Base-by-base conservation (phyloP, 139 green algal genomes). In the Dunaliella sp. region DNA sequence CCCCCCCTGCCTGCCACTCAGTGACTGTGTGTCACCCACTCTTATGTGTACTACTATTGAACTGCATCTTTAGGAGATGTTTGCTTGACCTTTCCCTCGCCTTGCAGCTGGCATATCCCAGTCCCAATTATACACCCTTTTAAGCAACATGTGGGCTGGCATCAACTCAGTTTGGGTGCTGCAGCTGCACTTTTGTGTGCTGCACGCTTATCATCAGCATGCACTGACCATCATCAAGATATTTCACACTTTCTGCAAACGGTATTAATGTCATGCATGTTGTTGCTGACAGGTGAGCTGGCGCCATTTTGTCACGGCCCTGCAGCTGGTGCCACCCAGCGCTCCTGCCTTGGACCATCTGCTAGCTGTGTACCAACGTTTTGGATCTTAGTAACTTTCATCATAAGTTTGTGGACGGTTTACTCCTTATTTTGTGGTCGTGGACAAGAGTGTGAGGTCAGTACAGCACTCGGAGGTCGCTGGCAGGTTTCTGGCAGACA, bases 321-420 rank as follows among this genome's bases (percentile, higher is more conserved):
- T 38, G 77, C 31, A 37, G n/a, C 77, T 81, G 31, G 77, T 81
- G 28, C n/a, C 34, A 3, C 77, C 77, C 77, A 81, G 77, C 33
- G 31, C 77, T 21, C 32, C 30, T 31, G 1, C 77, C 33, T 48
- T 2, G 3, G 32, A 30, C 3, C 77, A 48, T 22, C 28, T 81
- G 77, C 32, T 38, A 24, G 16, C 38, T 26, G 77, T 81, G 2
- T 81, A 81, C 77, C 31, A 38, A 31, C 77, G 33, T 38, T 81
- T 81, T 81, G 77, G n/a, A 38, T n/a, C n/a, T n/a, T n/a, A n/a
- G n/a, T n/a, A n/a, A n/a, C n/a, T n/a, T n/a, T n/a, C n/a, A n/a
- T n/a, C n/a, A n/a, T n/a, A n/a, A n/a, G n/a, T n/a, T n/a, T n/a
- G n/a, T n/a, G n/a, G n/a, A n/a, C n/a, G n/a, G n/a, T n/a, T n/a